A percentile compares a stretch with the other conserved stretches of the same genome.
These are phyloP conservation scores for Alternaria sp. DNA, from an alignment of 2,329 filamentous ascomycete genomes.

Conservation along the genomic window DNA sequence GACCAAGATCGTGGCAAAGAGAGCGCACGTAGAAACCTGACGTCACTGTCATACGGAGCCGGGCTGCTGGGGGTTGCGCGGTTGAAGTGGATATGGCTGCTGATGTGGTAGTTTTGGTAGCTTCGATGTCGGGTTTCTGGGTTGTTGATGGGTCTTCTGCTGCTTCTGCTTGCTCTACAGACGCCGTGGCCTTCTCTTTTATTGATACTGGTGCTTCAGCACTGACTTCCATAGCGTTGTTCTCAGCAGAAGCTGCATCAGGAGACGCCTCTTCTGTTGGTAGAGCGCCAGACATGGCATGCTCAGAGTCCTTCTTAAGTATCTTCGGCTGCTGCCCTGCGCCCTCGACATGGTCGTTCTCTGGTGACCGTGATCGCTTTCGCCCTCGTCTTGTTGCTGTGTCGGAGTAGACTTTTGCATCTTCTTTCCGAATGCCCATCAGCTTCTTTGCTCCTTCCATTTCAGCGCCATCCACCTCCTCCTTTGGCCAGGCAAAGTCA, in stretches of 20 bases:
- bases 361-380: conserved; percentile 35
- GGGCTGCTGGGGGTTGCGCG: conserved; percentile 70
- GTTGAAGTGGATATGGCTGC: conserved; percentile 3
- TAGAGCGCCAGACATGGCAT: conserved; percentile 46
- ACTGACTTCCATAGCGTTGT: background rate
- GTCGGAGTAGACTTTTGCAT: conserved; percentile 27
- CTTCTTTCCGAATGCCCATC: conserved; percentile 51
- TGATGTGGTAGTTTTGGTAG: background rate
- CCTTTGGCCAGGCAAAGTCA: conserved; percentile 78
- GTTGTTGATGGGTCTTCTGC: background rate
- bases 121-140: background rate
- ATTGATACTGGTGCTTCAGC: background rate
- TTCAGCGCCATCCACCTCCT: conserved; percentile 79
- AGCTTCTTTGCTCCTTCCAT: conserved; percentile 78
- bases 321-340: conserved; percentile 35
- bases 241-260: background rate
- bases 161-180: conserved; percentile 1
- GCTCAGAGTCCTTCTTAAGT: conserved; percentile 39
- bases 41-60: conserved; percentile 88
- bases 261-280: conserved; percentile 23
- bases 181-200: conserved; percentile 3
- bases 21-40: conserved; percentile 97
- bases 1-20: conserved; percentile 89
- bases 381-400: conserved; percentile 39
- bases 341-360: conserved; percentile 18